phyloP scores from a whole-genome alignment of 208 protist species.

The Leishmania tarentolae region DNA sequence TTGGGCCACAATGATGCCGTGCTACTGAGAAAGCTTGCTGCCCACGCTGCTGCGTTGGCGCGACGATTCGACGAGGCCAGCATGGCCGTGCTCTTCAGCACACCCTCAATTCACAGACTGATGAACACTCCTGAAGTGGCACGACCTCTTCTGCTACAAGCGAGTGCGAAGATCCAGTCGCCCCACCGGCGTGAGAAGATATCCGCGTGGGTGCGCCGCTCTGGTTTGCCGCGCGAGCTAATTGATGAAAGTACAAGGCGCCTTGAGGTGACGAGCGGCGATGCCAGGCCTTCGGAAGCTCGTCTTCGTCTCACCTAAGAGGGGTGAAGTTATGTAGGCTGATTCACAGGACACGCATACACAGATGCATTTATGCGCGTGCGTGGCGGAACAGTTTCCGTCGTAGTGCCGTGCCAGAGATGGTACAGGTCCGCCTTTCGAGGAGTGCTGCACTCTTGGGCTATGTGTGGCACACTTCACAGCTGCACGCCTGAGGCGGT shows the following conservation, averaged over 20 bases:
- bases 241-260: slow-evolving; percentile 27
- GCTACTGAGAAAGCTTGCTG: slow-evolving; percentile 55
- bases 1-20: slow-evolving; percentile 59
- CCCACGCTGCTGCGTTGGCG: slow-evolving; percentile 49
- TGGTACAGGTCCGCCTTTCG: neutral
- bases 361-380: neutral
- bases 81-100: slow-evolving; percentile 67
- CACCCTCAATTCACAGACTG: slow-evolving; percentile 68
- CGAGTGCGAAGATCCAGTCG: slow-evolving; percentile 47
- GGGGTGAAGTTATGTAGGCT: neutral
- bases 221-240: slow-evolving; percentile 61
- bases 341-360: neutral
- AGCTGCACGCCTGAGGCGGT: neutral
- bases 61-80: slow-evolving; percentile 62
- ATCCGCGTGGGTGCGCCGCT: slow-evolving; percentile 41
- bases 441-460: neutral
- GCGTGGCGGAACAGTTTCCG: neutral
- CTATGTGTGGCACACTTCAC: neutral
- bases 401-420: neutral
- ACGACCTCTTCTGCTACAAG: slow-evolving; percentile 65
- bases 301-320: slow-evolving; percentile 27
- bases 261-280: slow-evolving; percentile 16
- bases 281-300: neutral
- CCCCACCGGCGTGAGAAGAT: slow-evolving; percentile 58
- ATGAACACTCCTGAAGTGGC: slow-evolving; percentile 51